Percentiles rank a stretch among this genome's conserved stretches.
Conservation (phyloP, 768 basidiomycete species). For the Termitomyces sp. region DNA sequence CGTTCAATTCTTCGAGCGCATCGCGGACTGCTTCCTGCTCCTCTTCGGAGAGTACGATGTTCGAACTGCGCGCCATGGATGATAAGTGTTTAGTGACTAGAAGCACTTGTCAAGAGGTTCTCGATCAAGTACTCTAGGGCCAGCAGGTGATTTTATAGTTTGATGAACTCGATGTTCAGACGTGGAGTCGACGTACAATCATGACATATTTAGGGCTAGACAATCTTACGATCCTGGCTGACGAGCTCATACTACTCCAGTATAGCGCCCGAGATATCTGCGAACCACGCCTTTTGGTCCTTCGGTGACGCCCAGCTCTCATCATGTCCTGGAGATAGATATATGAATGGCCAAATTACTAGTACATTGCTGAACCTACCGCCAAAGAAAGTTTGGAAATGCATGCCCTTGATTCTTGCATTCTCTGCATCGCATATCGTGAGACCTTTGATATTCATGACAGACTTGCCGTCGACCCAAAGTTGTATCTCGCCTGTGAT, state of each 20-base stretch:
- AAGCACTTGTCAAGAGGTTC: background rate
- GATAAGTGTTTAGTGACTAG: background rate
- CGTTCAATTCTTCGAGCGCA: background rate
- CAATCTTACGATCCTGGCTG: too few species aligned
- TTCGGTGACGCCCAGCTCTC: conserved; percentile 57
- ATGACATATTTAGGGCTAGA: background rate
- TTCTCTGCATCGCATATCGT: conserved; percentile 37
- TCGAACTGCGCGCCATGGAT: background rate
- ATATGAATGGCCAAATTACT: background rate
- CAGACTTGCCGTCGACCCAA: conserved; percentile 56
- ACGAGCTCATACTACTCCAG: background rate
- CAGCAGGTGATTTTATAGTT: background rate
- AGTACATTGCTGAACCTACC: conserved; percentile 29
- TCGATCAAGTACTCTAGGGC: background rate
- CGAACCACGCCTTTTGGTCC: conserved; percentile 51
- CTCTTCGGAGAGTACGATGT: background rate
- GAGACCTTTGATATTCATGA: conserved; percentile 46
- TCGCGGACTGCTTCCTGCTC: background rate
- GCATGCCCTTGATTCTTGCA: conserved; percentile 58
- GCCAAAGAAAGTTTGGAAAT: conserved; percentile 78
- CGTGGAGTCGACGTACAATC: background rate
- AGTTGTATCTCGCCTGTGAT: conserved; percentile 57
- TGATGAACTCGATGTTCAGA: background rate
- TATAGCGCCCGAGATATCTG: conserved; percentile 43
- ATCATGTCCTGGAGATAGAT: conserved; percentile 34